Evolutionary conservation across 306 rosid genomes (phyloP).

Genomic region (Vigna reflexopilosa): DNA sequence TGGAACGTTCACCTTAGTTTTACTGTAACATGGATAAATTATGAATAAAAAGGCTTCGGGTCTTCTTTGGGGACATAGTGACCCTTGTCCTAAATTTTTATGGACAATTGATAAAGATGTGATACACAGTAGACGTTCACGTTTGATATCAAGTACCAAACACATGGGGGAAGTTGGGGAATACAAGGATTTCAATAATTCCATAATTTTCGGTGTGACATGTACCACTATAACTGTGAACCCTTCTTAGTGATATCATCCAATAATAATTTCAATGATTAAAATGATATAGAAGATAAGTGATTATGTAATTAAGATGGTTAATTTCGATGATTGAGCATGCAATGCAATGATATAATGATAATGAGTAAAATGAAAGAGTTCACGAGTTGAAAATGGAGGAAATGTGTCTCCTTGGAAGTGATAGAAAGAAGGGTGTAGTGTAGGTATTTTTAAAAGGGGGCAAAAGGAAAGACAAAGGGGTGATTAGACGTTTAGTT

Average conservation of each 20-base stretch:
- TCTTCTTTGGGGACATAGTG: constrained; percentile 20
- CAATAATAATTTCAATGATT: constrained; percentile 4
- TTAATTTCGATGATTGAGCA: neutral
- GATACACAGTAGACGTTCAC: constrained; percentile 17
- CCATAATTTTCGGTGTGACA: constrained; percentile 32
- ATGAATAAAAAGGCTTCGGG: no score
- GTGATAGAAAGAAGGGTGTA: neutral
- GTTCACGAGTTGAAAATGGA: neutral
- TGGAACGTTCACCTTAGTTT: neutral
- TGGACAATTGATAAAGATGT: neutral
- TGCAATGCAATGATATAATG: no score
- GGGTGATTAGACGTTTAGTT: constrained; percentile 36
- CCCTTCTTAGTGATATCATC: neutral
- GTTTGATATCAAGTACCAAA: constrained; percentile 19
- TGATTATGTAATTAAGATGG: neutral
- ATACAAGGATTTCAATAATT: constrained; percentile 32
- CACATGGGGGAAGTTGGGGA: constrained; percentile 33
- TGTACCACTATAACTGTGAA: constrained; percentile 19
- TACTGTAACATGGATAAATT: no score
- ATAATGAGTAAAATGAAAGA: neutral
- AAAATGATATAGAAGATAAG: no score
- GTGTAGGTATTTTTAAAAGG: neutral
- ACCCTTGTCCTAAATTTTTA: neutral
- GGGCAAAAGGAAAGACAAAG: neutral
- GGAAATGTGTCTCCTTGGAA: neutral